phyloP scores from a whole-genome alignment of 345 rosid genomes.

The Eucalyptus regnans region DNA sequence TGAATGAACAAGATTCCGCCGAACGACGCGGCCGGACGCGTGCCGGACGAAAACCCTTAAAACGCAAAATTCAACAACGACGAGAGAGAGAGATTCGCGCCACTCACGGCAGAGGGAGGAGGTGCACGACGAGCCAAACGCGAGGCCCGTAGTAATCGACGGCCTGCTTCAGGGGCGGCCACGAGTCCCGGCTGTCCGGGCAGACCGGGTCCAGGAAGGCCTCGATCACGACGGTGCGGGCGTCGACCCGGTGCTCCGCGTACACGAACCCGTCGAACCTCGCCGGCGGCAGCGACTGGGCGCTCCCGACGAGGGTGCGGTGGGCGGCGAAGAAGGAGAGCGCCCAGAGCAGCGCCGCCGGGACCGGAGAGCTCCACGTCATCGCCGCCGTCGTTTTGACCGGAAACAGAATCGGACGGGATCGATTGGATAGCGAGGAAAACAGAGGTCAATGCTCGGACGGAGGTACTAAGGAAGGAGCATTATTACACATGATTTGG shows the following conservation, averaged over 20 bases:
- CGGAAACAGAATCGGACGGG: background rate
- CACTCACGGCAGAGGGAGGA: conserved; percentile 87
- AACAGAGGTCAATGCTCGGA: background rate
- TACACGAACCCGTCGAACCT: conserved; percentile 72
- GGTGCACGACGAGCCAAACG: conserved; percentile 47
- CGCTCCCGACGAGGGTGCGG: background rate
- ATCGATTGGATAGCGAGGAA: background rate
- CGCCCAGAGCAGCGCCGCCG: background rate
- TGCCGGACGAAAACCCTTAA: background rate
- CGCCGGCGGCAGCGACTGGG: conserved; percentile 68
- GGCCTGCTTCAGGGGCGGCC: conserved; percentile 71
- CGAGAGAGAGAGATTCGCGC: background rate
- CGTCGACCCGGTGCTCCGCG: conserved; percentile 2
- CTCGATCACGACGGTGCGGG: conserved; percentile 48
- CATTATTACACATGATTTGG: background rate
- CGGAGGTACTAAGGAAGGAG: background rate
- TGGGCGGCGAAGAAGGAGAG: background rate
- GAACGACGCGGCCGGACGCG: background rate
- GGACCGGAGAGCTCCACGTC: background rate
- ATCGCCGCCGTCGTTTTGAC: background rate
- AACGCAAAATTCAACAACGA: background rate
- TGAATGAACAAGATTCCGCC: background rate
- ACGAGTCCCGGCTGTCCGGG: conserved; percentile 73
- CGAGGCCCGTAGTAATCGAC: conserved; percentile 48
- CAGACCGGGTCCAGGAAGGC: conserved; percentile 89